Evolutionary conservation across 2,329 filamentous ascomycete species (phyloP), one percentile per base, ranked within the genome.

Genomic region (Xylariaceae sp.): DNA sequence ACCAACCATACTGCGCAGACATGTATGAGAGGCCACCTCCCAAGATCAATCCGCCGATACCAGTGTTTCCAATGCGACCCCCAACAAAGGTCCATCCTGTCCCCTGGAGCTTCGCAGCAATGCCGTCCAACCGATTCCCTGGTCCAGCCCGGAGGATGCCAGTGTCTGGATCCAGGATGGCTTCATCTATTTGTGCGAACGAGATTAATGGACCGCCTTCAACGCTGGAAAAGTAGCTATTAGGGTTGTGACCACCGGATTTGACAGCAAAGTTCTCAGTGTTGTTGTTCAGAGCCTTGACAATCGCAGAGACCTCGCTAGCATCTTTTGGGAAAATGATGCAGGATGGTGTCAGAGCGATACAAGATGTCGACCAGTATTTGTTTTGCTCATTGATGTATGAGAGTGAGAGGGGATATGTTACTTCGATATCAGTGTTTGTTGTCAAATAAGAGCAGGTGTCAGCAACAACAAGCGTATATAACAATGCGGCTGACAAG

Each of bases 241-340:
- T 77, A 4, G 74, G 71, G 40, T 72, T 74, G 57, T 81, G 77
- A 1, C 78, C 78, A 15, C 77, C 78, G n/a, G 72, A 73, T 46
- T 76, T 74, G 48, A 78, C 62, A 6, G 77, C 76, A 49, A 81
- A 81, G 3, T 49, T 58, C 37, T 71, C 72, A 3, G 64, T 57
- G 24, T 67, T 66, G 32, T 68, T 60, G 13, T 67, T 67, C 13
- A 81, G 64, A 13, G 72, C 60, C 33, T 65, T 67, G 38, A 81
- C 64, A 13, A 77, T 67, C 9, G 65, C 62, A 1, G 75, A 66
- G 19, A 81, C 74, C 50, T 81, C 73, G 8, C 67, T 59, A 1
- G 70, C 66, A 28, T 64, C 72, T n/a, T 62, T 64, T 2, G 75
- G 74, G 34, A 69, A 68, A 29, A 73, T 61, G 37, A 72, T 70